Base-by-base conservation (phyloP, 108 stramenopile genomes). In the Skeletonema marinoi region DNA sequence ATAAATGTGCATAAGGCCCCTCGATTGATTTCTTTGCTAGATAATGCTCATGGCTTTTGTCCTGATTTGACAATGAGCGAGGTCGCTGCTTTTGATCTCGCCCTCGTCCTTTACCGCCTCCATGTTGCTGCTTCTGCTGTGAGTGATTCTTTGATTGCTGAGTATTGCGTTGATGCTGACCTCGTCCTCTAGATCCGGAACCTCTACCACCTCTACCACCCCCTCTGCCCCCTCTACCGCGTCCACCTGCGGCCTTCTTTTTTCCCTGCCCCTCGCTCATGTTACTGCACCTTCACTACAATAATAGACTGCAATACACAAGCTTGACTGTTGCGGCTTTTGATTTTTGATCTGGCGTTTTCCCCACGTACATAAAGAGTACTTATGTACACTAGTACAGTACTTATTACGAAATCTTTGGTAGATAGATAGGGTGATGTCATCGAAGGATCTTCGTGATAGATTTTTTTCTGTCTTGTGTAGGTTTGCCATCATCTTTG, bases 1-100 rank as follows among this genome's bases (percentile, higher is more conserved):
- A 81, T 17, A 81, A 46, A 48, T 81, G 80, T 4, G 80, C 60
- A 21, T 75, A 75, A 0, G 74, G 80, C 33, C 80, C 80, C 25
- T 68, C 75, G 14, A 74, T 59, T 16, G 64, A 66, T 58, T 66
- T 81, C 60, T 66, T 81, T 0, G 59, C 44, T 32, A 32, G 19
- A 32, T 67, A 62, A 10, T 67, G 8, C 16, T 51, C 67, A 4
- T 56, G 21, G 30, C 32, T 51, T 41, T 67, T 67, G 19, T 63
- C 38, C 17, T 54, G 51, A 54, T 54, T 54, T 54, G 75, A 77
- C 4, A 61, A 77, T 10, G 75, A 77, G 69, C 75, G 75, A 12
- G 67, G 68, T 46, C 74, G 66, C 44, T 54, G 51, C 19, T 21
- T 54, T 16, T 54, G 51, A 54, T 9, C 21, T 21, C 54, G 35